A percentile compares a stretch with the other conserved stretches of the same genome.
phyloP scores from a whole-genome alignment of 1,284 basidiomycete genomes.

The Lignosus rhinocerotis region DNA sequence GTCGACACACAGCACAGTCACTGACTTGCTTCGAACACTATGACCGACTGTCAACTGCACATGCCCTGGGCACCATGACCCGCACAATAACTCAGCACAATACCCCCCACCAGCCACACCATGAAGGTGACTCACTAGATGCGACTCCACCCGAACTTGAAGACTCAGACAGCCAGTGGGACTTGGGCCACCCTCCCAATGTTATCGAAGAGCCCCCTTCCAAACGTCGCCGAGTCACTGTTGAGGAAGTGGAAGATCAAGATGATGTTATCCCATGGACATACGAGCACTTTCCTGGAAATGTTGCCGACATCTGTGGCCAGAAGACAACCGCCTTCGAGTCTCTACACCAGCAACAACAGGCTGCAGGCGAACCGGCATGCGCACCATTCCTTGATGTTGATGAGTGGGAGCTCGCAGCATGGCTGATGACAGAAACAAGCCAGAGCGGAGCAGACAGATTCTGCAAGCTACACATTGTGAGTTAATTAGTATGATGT shows the following conservation, averaged over 20 bases:
- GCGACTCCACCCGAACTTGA: not conserved
- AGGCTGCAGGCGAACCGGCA: not conserved
- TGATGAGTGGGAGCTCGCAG: slow-evolving; percentile 29
- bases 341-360: not conserved
- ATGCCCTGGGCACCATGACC: not conserved
- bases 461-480: not conserved
- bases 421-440: slow-evolving; percentile 25
- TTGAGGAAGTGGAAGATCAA: not conserved
- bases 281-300: not conserved
- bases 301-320: not conserved
- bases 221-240: not conserved
- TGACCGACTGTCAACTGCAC: not conserved
- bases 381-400: slow-evolving; percentile 22
- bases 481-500: not conserved
- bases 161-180: not conserved
- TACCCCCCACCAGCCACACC: not conserved
- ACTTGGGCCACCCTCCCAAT: too few species aligned
- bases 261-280: not conserved
- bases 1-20: not conserved
- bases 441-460: not conserved
- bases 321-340: not conserved
- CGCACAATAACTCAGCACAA: not conserved
- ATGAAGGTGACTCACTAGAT: too few species aligned
- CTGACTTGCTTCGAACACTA: not conserved
- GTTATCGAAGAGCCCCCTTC: not conserved